These are phyloP conservation scores for Leccinellum luteum DNA, from an alignment of 768 basidiomycete species.

Conservation along the genomic window DNA sequence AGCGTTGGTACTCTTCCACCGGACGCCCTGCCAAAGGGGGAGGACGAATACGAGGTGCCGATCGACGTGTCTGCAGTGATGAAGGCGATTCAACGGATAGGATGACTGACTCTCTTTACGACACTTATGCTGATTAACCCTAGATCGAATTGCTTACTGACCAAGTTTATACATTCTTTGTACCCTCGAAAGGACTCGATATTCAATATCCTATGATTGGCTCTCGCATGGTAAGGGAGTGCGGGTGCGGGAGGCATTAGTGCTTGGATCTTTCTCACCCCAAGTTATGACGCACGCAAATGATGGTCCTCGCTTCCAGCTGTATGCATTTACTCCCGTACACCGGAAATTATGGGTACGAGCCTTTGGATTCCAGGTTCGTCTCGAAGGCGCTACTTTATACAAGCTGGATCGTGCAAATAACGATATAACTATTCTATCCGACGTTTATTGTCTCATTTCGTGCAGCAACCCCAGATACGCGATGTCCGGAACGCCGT, in stretches of 20 bases:
- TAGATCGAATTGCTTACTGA: not conserved
- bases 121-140: not conserved
- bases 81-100: constrained; percentile 31
- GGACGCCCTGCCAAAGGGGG: constrained; percentile 25
- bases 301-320: not conserved
- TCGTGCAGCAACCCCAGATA: not conserved
- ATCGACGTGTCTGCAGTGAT: constrained; percentile 44
- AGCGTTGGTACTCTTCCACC: constrained; percentile 34
- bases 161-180: not conserved
- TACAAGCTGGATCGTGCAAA: not conserved
- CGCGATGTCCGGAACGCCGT: not conserved
- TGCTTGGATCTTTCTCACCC: not conserved
- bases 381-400: not conserved
- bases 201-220: not conserved
- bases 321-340: not conserved
- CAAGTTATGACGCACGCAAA: not conserved
- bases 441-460: not conserved
- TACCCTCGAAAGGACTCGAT: not conserved
- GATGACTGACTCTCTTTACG: not conserved
- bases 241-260: not conserved
- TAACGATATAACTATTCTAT: not conserved
- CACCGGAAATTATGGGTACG: not conserved
- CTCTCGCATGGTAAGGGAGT: not conserved
- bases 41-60: constrained; percentile 25
- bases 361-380: not conserved